These are phyloP conservation scores for Babesia gibsoni DNA, from an alignment of 169 alveolate genomes.

Conservation along the genomic window DNA sequence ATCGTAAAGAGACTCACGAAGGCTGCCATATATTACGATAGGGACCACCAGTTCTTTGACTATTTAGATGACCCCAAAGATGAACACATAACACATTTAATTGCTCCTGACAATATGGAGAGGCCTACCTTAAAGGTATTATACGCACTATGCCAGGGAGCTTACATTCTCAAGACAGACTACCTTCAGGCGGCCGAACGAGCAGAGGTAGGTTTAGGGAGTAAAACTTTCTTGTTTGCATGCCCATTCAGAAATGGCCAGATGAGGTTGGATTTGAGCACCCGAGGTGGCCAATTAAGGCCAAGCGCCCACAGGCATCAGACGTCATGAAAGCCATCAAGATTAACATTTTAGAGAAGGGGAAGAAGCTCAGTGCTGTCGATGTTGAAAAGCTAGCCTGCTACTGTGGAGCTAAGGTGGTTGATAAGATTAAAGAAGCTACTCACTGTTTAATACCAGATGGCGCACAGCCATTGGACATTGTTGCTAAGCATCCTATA, in stretches of 20 bases:
- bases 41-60: constrained; percentile 4
- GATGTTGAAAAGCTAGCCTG: background rate
- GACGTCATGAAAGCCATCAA: background rate
- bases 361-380: background rate
- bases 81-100: constrained; percentile 7
- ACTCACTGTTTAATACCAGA: background rate
- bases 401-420: background rate
- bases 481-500: background rate
- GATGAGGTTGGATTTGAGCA: constrained; percentile 13
- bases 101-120: background rate
- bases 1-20: background rate
- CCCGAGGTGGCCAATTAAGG: constrained; percentile 10
- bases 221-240: background rate
- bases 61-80: background rate
- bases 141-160: constrained; percentile 12
- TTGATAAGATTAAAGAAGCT: background rate
- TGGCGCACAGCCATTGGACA: background rate
- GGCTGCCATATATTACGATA: constrained; percentile 11
- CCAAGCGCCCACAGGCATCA: background rate
- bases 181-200: constrained; percentile 1
- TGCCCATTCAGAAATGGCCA: constrained; percentile 13
- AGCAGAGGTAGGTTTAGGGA: background rate
- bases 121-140: constrained; percentile 31
- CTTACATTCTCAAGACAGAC: constrained; percentile 17
- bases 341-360: background rate